Evolutionary conservation across 768 basidiomycete species (phyloP).

Genomic region (Tylopilus vinaceipallidus): DNA sequence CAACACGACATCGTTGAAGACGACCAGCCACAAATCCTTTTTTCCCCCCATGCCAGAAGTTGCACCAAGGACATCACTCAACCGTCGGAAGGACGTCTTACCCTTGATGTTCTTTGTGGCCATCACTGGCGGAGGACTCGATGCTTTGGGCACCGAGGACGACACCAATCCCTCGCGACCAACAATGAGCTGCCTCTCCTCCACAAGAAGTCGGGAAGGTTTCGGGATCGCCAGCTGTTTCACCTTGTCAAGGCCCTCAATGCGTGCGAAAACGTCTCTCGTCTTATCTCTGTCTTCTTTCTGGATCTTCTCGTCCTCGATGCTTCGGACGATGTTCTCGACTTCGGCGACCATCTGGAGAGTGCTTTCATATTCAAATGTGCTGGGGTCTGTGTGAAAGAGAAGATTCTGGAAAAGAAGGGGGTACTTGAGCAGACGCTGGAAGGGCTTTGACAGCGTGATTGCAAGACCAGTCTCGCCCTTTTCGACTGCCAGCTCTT

Average conservation of each 20-base stretch:
- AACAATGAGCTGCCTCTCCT: slow-evolving; percentile 61
- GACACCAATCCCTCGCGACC: slow-evolving; percentile 29
- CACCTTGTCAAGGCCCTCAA: slow-evolving; percentile 94
- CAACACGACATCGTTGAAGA: slow-evolving; percentile 93
- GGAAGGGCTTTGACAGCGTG: slow-evolving; percentile 95
- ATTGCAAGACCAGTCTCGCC: slow-evolving; percentile 96
- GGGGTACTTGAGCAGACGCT: slow-evolving; percentile 94
- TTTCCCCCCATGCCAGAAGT: slow-evolving; percentile 58
- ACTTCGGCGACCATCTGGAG: slow-evolving; percentile 96
- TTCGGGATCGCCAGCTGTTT: slow-evolving; percentile 91
- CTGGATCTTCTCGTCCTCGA: slow-evolving; percentile 97
- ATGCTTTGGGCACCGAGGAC: slow-evolving; percentile 20
- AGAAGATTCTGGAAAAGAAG: slow-evolving; percentile 96
- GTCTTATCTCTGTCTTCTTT: slow-evolving; percentile 96
- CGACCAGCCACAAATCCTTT: slow-evolving; percentile 91
- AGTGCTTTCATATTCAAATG: slow-evolving; percentile 96
- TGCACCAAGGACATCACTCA: slow-evolving; percentile 82
- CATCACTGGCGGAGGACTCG: slow-evolving; percentile 37
- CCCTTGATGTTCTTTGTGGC: slow-evolving; percentile 62
- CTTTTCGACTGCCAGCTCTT: slow-evolving; percentile 75
- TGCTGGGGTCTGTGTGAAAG: slow-evolving; percentile 95
- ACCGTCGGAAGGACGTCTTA: slow-evolving; percentile 83
- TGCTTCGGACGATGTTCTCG: slow-evolving; percentile 92
- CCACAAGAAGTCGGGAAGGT: slow-evolving; percentile 80
- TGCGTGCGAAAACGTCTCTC: slow-evolving; percentile 91